Percentiles rank a stretch among this genome's conserved stretches.
Evolutionary conservation across 768 basidiomycete genomes (phyloP).

Genomic region (Suillus sp.): DNA sequence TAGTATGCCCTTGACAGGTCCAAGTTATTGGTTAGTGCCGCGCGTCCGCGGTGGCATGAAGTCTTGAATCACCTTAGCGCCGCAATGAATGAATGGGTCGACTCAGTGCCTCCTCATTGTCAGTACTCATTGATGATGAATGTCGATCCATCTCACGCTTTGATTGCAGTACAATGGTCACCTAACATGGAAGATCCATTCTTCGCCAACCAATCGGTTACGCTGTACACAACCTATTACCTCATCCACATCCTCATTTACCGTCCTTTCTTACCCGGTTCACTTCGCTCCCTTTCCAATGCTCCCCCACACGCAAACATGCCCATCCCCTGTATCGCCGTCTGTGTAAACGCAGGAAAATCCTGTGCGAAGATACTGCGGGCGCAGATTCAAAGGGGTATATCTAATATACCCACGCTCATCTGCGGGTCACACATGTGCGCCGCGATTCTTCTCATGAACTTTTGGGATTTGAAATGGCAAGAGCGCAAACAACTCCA

Average conservation of each 20-base stretch:
- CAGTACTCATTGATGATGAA: slow-evolving; percentile 24
- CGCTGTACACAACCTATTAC: slow-evolving; percentile 61
- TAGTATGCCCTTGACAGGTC: slow-evolving; percentile 76
- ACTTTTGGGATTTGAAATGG: slow-evolving; percentile 58
- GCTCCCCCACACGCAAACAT: slow-evolving; percentile 31
- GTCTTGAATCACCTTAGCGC: slow-evolving; percentile 68
- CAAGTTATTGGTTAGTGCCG: slow-evolving; percentile 53
- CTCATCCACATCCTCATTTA: slow-evolving; percentile 66
- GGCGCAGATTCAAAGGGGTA: slow-evolving; percentile 46
- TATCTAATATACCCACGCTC: slow-evolving; percentile 45
- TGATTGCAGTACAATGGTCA: slow-evolving; percentile 57
- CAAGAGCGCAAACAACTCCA: slow-evolving; percentile 41
- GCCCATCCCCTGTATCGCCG: slow-evolving; percentile 54
- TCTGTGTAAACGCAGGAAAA: slow-evolving; percentile 62
- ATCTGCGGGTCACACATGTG: slow-evolving; percentile 51
- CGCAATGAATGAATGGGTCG: slow-evolving; percentile 72
- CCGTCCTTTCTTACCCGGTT: slow-evolving; percentile 62
- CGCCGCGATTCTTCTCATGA: slow-evolving; percentile 54
- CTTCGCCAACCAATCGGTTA: slow-evolving; percentile 59
- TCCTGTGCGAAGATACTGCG: slow-evolving; percentile 63
- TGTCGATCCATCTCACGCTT: slow-evolving; percentile 9
- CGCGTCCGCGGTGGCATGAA: slow-evolving; percentile 55
- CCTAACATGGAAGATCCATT: slow-evolving; percentile 47
- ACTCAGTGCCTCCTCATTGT: slow-evolving; percentile 70
- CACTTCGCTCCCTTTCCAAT: slow-evolving; percentile 28